Evolutionary conservation across 129 eudicot genomes (phyloP).

Genomic region (Helichrysum umbraculigerum): DNA sequence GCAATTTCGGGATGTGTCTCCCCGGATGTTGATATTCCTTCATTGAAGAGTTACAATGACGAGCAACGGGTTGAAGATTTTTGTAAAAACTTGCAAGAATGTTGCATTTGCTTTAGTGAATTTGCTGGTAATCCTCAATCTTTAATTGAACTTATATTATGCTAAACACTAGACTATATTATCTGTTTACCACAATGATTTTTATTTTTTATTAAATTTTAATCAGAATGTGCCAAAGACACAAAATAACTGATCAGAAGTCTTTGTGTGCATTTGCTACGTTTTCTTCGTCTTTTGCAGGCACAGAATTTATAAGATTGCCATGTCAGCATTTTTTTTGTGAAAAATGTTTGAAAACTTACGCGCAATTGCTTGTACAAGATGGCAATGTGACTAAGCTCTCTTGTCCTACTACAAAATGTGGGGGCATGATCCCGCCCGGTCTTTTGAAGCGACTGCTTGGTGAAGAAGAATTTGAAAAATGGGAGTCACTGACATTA

Average conservation of each 20-base stretch:
- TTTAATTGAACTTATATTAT: background rate
- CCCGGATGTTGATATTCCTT: slow-evolving; percentile 73
- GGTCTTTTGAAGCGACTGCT: slow-evolving; percentile 64
- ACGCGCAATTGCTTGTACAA: slow-evolving; percentile 51
- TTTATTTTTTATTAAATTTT: too few species aligned
- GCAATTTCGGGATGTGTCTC: slow-evolving; percentile 76
- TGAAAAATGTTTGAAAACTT: slow-evolving; percentile 75
- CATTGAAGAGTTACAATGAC: slow-evolving; percentile 71
- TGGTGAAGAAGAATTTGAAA: slow-evolving; percentile 73
- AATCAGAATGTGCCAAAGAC: too few species aligned
- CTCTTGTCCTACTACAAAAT: slow-evolving; percentile 73
- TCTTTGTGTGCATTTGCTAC: background rate
- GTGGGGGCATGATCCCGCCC: slow-evolving; percentile 84
- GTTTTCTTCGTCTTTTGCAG: slow-evolving; percentile 33
- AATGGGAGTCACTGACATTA: slow-evolving; percentile 81
- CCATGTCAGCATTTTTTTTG: slow-evolving; percentile 96
- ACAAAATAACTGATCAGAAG: background rate
- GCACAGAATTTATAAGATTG: slow-evolving; percentile 70
- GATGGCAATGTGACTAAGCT: slow-evolving; percentile 75
- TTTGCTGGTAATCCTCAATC: slow-evolving; percentile 55
- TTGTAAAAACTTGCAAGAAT: slow-evolving; percentile 68
- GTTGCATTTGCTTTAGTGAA: slow-evolving; percentile 87
- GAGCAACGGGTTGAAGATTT: slow-evolving; percentile 66
- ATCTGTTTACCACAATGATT: too few species aligned
- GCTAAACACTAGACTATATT: slow-evolving; percentile 3